phyloP scores from a whole-genome alignment of 2,329 filamentous ascomycete species.

The Penicillium sp. region DNA sequence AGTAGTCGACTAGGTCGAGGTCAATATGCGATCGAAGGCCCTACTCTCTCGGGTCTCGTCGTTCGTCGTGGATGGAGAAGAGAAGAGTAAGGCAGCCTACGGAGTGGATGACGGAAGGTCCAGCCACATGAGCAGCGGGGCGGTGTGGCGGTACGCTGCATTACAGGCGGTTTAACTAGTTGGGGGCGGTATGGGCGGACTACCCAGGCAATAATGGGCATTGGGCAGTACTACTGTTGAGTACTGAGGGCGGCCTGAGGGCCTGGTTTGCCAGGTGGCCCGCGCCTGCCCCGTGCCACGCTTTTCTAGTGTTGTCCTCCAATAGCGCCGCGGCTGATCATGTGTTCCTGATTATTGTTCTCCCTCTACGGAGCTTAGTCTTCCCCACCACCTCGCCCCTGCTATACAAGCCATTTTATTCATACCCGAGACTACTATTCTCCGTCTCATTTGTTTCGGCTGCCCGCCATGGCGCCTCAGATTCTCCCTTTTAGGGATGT shows the following conservation, averaged over 20 bases:
- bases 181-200: neutral
- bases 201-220: neutral
- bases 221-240: too few relatives aligned
- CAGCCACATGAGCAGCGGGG: slow-evolving; percentile 41
- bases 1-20: neutral
- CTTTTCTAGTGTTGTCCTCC: neutral
- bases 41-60: slow-evolving; percentile 4
- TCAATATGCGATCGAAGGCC: slow-evolving; percentile 6
- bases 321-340: slow-evolving; percentile 26
- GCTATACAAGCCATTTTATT: slow-evolving; percentile 1
- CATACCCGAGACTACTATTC: neutral
- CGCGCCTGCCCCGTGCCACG: slow-evolving; percentile 15
- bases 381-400: slow-evolving; percentile 11
- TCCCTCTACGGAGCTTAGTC: slow-evolving; percentile 6
- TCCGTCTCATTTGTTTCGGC: slow-evolving; percentile 14
- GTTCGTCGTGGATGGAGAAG: slow-evolving; percentile 23
- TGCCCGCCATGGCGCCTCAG: slow-evolving; percentile 50
- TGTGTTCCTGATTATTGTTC: slow-evolving; percentile 26
- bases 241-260: neutral
- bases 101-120: slow-evolving; percentile 44
- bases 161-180: neutral
- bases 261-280: slow-evolving; percentile 10
- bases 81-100: slow-evolving; percentile 31
- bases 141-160: slow-evolving; percentile 32
- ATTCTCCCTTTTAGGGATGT: slow-evolving; percentile 87